Conservation (phyloP, 2,329 filamentous ascomycete genomes). For the Xylariaceae sp. region DNA sequence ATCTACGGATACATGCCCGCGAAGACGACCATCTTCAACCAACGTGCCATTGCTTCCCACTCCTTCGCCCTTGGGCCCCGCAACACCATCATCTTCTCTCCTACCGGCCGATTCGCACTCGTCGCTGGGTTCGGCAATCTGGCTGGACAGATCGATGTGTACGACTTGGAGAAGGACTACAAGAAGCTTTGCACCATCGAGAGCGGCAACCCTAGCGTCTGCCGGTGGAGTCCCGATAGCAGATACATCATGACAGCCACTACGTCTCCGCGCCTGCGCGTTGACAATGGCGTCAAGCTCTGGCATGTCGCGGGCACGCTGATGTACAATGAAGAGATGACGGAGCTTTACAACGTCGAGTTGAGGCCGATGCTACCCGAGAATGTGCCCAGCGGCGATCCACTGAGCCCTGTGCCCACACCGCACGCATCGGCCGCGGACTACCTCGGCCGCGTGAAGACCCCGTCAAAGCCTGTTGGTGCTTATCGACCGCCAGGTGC, state of each 20-base stretch:
- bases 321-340: slow-evolving; percentile 94
- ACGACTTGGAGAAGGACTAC: slow-evolving; percentile 92
- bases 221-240: slow-evolving; percentile 95
- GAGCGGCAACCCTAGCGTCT: slow-evolving; percentile 90
- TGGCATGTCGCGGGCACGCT: slow-evolving; percentile 86
- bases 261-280: slow-evolving; percentile 86
- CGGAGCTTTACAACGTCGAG: slow-evolving; percentile 81
- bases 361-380: slow-evolving; percentile 72
- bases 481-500: slow-evolving; percentile 94
- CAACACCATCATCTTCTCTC: slow-evolving; percentile 93
- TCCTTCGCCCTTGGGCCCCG: slow-evolving; percentile 80
- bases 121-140: slow-evolving; percentile 97
- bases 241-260: slow-evolving; percentile 96
- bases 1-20: slow-evolving; percentile 99
- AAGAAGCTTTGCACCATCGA: slow-evolving; percentile 89
- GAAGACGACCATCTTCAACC: slow-evolving; percentile 97
- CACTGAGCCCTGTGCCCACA: slow-evolving; percentile 63
- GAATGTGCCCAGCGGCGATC: slow-evolving; percentile 56
- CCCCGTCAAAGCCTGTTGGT: slow-evolving; percentile 92
- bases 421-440: slow-evolving; percentile 77
- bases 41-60: slow-evolving; percentile 73
- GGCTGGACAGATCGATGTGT: slow-evolving; percentile 95
- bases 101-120: slow-evolving; percentile 84
- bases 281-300: slow-evolving; percentile 92
- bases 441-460: slow-evolving; percentile 82